Percentiles rank a stretch among this genome's conserved stretches.
phyloP scores from a whole-genome alignment of 31 red algal species.

The Odonthalia washingtoniensis region DNA sequence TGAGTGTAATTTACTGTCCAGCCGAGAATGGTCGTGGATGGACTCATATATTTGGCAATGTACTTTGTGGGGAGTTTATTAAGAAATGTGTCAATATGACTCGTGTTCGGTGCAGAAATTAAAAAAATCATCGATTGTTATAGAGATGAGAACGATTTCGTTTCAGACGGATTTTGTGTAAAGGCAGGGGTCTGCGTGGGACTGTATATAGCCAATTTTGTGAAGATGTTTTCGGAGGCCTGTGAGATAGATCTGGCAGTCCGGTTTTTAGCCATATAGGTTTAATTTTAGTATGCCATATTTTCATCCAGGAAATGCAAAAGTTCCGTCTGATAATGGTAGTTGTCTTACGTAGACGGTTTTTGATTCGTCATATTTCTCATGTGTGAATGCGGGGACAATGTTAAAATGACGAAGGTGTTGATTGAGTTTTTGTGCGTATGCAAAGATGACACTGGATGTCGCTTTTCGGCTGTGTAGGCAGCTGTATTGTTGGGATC shows the following conservation, averaged over 20 bases:
- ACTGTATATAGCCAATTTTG: neutral
- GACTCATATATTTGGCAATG: neutral
- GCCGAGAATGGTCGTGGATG: neutral
- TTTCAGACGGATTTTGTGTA: neutral
- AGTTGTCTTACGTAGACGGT: slow-evolving; percentile 12
- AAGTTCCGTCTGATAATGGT: slow-evolving; percentile 25
- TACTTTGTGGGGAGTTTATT: slow-evolving; percentile 14
- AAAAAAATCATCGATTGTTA: slow-evolving; percentile 37
- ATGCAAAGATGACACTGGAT: neutral
- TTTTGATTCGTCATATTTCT: slow-evolving; percentile 19
- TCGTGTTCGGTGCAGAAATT: neutral
- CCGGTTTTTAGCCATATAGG: slow-evolving; percentile 2
- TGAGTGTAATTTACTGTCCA: neutral
- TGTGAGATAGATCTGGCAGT: neutral
- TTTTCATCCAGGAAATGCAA: neutral
- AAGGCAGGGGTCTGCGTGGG: no score
- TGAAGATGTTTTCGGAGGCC: neutral
- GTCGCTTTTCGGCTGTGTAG: slow-evolving; percentile 20
- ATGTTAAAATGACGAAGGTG: slow-evolving; percentile 35
- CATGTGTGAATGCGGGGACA: slow-evolving; percentile 15
- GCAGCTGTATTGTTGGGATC: slow-evolving; percentile 30
- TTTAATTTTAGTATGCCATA: neutral
- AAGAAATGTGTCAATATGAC: neutral
- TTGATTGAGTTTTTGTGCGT: slow-evolving; percentile 5
- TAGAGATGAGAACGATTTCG: neutral